phyloP scores from a whole-genome alignment of 148 eudicot species.

The Arctostaphylos glauca region DNA sequence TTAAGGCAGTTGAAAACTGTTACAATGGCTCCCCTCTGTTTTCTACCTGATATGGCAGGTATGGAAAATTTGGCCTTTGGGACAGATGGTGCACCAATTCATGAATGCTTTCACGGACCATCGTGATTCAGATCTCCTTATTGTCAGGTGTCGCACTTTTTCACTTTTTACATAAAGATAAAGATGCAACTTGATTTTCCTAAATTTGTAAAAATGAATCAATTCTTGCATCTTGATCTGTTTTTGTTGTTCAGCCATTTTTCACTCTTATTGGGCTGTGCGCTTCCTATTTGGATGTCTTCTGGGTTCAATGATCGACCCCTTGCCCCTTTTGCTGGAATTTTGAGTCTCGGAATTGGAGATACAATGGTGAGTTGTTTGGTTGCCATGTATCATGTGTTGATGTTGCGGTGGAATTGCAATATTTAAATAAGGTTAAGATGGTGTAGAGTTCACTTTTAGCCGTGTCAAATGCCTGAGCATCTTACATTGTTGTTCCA shows the following conservation, averaged over 20 bases:
- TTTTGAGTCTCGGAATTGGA: constrained; percentile 97
- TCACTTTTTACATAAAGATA: background rate
- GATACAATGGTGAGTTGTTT: constrained; percentile 85
- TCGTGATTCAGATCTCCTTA: constrained; percentile 92
- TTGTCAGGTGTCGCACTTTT: constrained; percentile 61
- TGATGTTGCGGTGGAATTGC: background rate
- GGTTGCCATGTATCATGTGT: background rate
- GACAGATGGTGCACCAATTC: constrained; percentile 76
- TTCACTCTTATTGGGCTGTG: constrained; percentile 95
- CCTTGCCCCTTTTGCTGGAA: constrained; percentile 97
- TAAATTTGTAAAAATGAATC: background rate
- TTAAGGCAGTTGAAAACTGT: background rate
- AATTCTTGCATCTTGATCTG: background rate
- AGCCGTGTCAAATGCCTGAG: background rate
- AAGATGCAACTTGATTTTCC: background rate
- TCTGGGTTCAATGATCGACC: constrained; percentile 95
- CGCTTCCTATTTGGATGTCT: constrained; percentile 94
- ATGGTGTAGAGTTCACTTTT: background rate
- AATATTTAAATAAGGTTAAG: background rate
- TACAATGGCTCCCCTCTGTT: background rate
- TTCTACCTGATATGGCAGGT: constrained; percentile 45
- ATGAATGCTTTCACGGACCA: constrained; percentile 99
- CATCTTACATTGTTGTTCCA: background rate
- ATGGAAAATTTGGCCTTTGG: constrained; percentile 96
- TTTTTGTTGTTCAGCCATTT: constrained; percentile 63